phyloP scores from a whole-genome alignment of 176 grass and related monocot species.

The Aegilops tauschii region DNA sequence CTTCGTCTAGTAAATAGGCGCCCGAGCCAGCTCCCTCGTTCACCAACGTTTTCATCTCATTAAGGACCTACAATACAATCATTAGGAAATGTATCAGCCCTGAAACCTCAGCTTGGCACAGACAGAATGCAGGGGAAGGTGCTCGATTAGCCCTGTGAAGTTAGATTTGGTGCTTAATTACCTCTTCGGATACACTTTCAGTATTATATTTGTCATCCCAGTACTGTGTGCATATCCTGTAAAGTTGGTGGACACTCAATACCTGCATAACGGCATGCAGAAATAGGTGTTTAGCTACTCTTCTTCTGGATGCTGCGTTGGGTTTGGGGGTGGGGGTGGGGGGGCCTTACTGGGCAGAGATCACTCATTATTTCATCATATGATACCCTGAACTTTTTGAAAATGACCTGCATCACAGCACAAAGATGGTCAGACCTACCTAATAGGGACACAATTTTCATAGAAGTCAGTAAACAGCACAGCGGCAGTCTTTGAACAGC shows the following conservation, averaged over 20 bases:
- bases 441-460: not conserved
- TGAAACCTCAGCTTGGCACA: not conserved
- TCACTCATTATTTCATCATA: constrained; percentile 81
- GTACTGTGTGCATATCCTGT: constrained; percentile 86
- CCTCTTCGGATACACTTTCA: constrained; percentile 81
- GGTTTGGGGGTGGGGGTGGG: not conserved
- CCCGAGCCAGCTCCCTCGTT: constrained; percentile 33
- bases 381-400: constrained; percentile 87
- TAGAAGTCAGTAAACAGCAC: not conserved
- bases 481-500: not conserved
- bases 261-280: constrained; percentile 40
- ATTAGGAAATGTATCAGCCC: constrained; percentile 8
- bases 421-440: not conserved
- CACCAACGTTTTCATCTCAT: constrained; percentile 48
- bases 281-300: constrained; percentile 8
- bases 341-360: constrained; percentile 71
- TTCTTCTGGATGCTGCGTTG: not conserved
- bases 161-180: constrained; percentile 36
- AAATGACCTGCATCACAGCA: constrained; percentile 66
- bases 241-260: constrained; percentile 75
- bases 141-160: not conserved
- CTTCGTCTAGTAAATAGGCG: constrained; percentile 68
- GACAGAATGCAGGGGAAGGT: not conserved
- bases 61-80: constrained; percentile 51
- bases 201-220: constrained; percentile 98